Evolutionary conservation across 2,329 filamentous ascomycete genomes (phyloP).

Genomic region (Trichophyton rubrum): DNA sequence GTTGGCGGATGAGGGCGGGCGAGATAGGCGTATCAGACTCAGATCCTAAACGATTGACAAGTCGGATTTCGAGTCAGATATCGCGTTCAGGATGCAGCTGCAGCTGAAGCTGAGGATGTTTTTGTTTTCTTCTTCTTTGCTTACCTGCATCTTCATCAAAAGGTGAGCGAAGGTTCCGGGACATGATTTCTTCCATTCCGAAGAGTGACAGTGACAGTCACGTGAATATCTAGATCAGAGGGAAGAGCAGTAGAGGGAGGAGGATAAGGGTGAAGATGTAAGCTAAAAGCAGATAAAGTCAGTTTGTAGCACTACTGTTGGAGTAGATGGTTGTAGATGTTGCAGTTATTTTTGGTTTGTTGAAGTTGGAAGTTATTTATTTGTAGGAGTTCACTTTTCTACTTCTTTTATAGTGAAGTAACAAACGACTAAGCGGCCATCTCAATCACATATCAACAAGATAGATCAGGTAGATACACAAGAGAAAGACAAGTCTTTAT

Average conservation of each 20-base stretch:
- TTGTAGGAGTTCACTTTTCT: background rate
- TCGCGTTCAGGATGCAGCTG: background rate
- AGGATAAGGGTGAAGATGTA: background rate
- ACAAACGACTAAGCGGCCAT: background rate
- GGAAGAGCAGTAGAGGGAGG: background rate
- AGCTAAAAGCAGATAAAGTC: background rate
- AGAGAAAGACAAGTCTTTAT: background rate
- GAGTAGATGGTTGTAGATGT: background rate
- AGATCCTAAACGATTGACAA: background rate
- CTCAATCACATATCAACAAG: background rate
- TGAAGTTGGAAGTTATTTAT: background rate
- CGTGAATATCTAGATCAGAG: constrained; percentile 1
- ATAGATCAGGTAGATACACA: background rate
- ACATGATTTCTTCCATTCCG: constrained; percentile 4
- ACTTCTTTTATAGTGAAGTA: background rate
- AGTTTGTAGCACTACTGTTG: background rate
- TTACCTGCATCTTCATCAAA: constrained; percentile 2
- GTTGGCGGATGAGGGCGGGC: constrained; percentile 1
- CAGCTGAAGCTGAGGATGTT: background rate
- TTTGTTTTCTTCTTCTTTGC: background rate
- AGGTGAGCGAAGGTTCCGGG: background rate
- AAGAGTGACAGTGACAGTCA: background rate
- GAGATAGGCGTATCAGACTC: background rate
- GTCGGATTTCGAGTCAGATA: background rate
- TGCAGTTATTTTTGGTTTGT: background rate